phyloP scores from a whole-genome alignment of 441 rosid genomes.

The Populus hybrid region DNA sequence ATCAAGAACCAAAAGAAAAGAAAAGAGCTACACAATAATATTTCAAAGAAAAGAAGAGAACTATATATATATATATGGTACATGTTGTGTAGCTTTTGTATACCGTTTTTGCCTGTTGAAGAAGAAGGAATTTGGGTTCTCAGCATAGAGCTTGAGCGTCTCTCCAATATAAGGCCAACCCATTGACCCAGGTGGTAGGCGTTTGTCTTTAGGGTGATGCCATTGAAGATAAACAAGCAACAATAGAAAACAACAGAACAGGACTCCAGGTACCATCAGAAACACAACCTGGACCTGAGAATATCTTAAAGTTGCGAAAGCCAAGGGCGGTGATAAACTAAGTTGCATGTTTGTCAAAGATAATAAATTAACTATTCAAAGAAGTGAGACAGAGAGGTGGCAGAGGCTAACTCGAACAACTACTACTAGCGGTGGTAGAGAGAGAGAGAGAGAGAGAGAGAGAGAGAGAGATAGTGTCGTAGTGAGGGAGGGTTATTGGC shows the following conservation, averaged over 20 bases:
- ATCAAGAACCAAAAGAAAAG: background rate
- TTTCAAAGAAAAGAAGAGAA: background rate
- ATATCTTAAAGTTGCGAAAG: slow-evolving; percentile 7
- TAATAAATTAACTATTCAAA: background rate
- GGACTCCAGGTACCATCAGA: slow-evolving; percentile 4
- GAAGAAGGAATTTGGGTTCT: slow-evolving; percentile 81
- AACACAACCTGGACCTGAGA: background rate
- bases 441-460: background rate
- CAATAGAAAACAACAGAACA: slow-evolving; percentile 18
- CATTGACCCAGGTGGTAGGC: slow-evolving; percentile 86
- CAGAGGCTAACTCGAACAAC: slow-evolving; percentile 5
- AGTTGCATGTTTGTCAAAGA: background rate
- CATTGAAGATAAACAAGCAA: slow-evolving; percentile 31
- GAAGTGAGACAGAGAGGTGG: background rate
- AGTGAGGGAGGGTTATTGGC: background rate
- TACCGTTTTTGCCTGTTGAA: slow-evolving; percentile 69
- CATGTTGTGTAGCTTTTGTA: background rate
- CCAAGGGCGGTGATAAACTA: background rate
- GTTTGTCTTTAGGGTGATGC: slow-evolving; percentile 33
- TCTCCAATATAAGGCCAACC: slow-evolving; percentile 96
- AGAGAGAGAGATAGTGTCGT: background rate
- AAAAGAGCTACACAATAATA: background rate
- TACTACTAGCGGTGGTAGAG: background rate
- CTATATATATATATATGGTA: no score
- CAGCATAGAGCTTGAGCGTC: slow-evolving; percentile 76